Evolutionary conservation across 2,329 filamentous ascomycete genomes (phyloP).

Genomic region (Monilinia polystroma): DNA sequence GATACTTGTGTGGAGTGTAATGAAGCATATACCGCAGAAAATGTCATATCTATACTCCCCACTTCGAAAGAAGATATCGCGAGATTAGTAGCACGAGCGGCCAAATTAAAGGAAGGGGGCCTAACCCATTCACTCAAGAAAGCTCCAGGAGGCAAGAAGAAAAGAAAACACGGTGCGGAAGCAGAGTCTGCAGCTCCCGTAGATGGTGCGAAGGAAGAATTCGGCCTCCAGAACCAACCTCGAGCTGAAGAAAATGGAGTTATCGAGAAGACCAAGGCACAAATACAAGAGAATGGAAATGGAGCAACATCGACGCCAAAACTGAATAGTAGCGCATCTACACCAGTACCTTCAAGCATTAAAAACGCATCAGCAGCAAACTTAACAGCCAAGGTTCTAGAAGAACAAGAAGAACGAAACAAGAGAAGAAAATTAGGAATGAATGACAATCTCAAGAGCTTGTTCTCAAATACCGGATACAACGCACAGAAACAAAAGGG

Average conservation of each 20-base stretch:
- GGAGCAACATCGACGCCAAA: conserved; percentile 24
- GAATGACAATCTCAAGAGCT: conserved; percentile 55
- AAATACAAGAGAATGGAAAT: conserved; percentile 34
- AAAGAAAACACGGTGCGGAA: conserved; percentile 61
- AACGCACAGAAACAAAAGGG: conserved; percentile 44
- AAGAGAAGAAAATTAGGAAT: conserved; percentile 70
- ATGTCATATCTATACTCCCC: conserved; percentile 81
- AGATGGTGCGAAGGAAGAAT: conserved; percentile 20
- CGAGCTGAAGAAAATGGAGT: conserved; percentile 34
- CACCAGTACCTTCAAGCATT: conserved; percentile 55
- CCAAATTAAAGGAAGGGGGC: conserved; percentile 67
- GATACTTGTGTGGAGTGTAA: conserved; percentile 70
- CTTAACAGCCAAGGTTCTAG: conserved; percentile 80
- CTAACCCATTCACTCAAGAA: conserved; percentile 90
- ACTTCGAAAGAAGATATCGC: conserved; percentile 68
- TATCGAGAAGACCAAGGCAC: conserved; percentile 32
- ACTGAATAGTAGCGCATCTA: conserved; percentile 39
- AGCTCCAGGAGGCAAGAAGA: conserved; percentile 67
- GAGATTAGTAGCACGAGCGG: conserved; percentile 62
- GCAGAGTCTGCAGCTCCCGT: conserved; percentile 39
- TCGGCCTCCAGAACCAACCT: conserved; percentile 30
- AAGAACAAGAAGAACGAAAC: conserved; percentile 79
- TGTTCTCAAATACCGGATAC: conserved; percentile 50
- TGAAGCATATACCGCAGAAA: conserved; percentile 66
- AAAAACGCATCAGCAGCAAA: conserved; percentile 86